Evolutionary conservation across 2,329 filamentous ascomycete species (phyloP), one percentile per base, ranked within the genome.

Genomic region (Colletotrichum aenigma): DNA sequence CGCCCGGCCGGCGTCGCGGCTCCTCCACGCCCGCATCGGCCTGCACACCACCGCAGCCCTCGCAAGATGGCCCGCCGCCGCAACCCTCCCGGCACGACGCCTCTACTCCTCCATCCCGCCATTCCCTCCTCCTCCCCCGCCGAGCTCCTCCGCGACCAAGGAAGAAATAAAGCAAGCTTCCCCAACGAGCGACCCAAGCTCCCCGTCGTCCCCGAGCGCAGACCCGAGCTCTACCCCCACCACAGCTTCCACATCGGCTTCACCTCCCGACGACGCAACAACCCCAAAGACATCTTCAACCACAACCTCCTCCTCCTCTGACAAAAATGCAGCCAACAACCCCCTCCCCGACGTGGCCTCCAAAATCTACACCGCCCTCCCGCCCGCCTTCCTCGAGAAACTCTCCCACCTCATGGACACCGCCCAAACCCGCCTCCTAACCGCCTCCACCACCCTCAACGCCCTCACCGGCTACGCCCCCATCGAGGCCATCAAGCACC

Each of bases 381-480:
- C 87, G 70, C 85, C 85, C 36, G 81, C 81, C 30, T 81, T 88
- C 30, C 85, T 85, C 18, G 85, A 86, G 60, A 84, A 85, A 77
- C 91, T 97, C 82, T 91, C 91, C 64, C 85, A 90, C 72, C 87
- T 97, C 82, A 97, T 98, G 95, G 97, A 99, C 86, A 93, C 95
- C 78, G 84, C 98, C 24, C 95, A 98, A 82, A 91, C 93, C 36
- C 96, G 96, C 80, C 90, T 97, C 61, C 94, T 98, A 78, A 91
- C 94, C 67, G 96, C 96, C 6, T 95, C 95, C 3, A 95, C 97
- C 83, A 94, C 94, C 75, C 91, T 99, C 85, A 99, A 98, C 85
- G 95, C 96, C 81, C 91, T 98, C 70, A 99, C 97, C 4, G 97
- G 97, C 78, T 99, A 98, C 87, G 94, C 94, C 2, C 93, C 94